Base-by-base conservation (phyloP, 257 asterid species). In the Gardenia jasminoides region DNA sequence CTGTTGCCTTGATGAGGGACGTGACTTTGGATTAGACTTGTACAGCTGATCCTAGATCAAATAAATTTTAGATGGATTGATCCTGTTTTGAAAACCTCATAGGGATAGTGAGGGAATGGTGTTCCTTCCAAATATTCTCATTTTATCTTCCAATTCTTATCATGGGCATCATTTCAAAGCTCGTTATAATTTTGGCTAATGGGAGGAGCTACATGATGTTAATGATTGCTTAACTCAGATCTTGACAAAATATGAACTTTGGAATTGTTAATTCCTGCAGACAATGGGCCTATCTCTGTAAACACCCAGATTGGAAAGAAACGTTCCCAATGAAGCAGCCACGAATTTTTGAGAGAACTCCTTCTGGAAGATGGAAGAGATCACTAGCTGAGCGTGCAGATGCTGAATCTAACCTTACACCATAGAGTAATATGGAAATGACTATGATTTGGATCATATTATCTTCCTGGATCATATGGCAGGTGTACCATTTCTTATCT, bases 221-320 rank as follows among this genome's bases (percentile, higher is more conserved):
- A 69, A 22, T 72, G 10, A 48, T 56, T 0, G 26, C 19, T 56
- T 22, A 2, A 7, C 61, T 22, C 24, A 19, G 28, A 22, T 58
- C 12, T 58, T 22, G 24, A 58, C 24, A 19, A 33, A 39, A 17
- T 75, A 16, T 8, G 5, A 43, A 20, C 33, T 71, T 33, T 22
- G 16, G 39, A 73, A n/a, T 0, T 20, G 7, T 79, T 30, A 36
- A 81, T 79, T 82, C 15, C 2, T 76, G 10, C 88, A 95, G 99
- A 91, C 86, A 82, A 74, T 90, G 93, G 91, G 93, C 83, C 75
- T 93, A 95, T 86, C 82, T 93, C 85, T 88, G 90, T 80, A 81
- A 80, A 75, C 89, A 93, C 79, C 97, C 97, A 3, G 83, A 87
- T 74, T 93, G 97, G 97, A 82, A 88, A 79, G 89, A 87, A 73